Percentiles rank a stretch among this genome's conserved stretches.
Conservation (phyloP, 371 early-diverging fungal genomes). For the Syncephalis plumigaleata region DNA sequence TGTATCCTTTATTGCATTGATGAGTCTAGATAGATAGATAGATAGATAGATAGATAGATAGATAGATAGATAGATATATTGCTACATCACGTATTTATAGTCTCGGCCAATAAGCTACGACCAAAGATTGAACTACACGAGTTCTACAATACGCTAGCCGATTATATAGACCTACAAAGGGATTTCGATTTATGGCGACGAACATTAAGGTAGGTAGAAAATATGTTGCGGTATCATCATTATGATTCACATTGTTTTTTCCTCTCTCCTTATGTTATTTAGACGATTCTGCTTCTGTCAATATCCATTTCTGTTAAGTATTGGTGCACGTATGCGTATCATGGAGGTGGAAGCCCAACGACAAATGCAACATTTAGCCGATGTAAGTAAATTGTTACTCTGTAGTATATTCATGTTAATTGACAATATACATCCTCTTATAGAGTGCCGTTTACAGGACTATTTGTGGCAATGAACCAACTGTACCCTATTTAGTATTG, state of each 20-base stretch:
- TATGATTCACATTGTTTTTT: background rate
- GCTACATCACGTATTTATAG: constrained; percentile 9
- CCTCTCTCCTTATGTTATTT: background rate
- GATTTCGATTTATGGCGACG: constrained; percentile 81
- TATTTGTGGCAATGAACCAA: constrained; percentile 64
- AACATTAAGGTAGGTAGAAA: constrained; percentile 30
- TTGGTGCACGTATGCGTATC: constrained; percentile 73
- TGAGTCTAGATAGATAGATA: no score
- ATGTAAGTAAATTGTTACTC: constrained; percentile 8
- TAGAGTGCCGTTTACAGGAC: constrained; percentile 64
- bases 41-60: no score
- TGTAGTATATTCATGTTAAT: background rate
- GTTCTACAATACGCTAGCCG: constrained; percentile 79
- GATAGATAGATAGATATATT: no score
- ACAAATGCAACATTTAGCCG: constrained; percentile 60
- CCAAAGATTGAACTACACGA: constrained; percentile 40
- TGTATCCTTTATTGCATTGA: no score
- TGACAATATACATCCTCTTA: background rate
- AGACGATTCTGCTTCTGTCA: constrained; percentile 63
- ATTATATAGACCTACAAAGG: constrained; percentile 51
- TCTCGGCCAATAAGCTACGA: constrained; percentile 43
- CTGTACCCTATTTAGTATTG: constrained; percentile 59
- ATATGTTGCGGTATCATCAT: background rate
- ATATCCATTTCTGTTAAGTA: constrained; percentile 75
- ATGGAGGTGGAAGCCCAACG: constrained; percentile 75